Evolutionary conservation across 306 rosid species (phyloP), one percentile per base, ranked within the genome.

Genomic region (Carpinus fangiana): DNA sequence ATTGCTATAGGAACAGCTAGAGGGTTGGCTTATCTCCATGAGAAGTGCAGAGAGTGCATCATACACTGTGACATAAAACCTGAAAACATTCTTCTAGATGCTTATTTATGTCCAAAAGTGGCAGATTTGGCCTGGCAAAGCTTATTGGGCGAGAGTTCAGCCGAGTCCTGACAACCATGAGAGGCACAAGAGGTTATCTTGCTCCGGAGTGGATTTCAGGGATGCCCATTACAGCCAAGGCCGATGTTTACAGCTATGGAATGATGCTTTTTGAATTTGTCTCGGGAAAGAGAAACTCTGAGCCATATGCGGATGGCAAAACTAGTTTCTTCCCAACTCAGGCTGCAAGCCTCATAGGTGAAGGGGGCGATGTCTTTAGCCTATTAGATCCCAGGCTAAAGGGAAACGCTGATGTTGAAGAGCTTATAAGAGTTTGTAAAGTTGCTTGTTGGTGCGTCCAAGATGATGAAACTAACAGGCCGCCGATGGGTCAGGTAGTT

Each of bases 141-240:
- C 89, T 92, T 12, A 88, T 94, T 38, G 97, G 98, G 36, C 76
- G 97, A 21, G 97, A 94, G 55, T 92, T 92, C 82, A 92, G 97
- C 78, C 79, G 96, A 53, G 98, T 94, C 69, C 89, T 92, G 46
- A 92, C 98, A 20, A 89, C 96, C 23, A 90, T 92, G 88, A 89
- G 98, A 92, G 97, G 98, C n/a, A 94, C 97, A 34, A 86, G 94
- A 79, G 97, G 98, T 1, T 94, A 94, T 59, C 90, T 90, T 18
- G 98, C 98, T 0, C 98, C 96, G 0, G 97, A 94, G 73, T 94
- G 98, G 98, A 90, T 90, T 65, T 87, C 93, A 2, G 98, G 97
- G 12, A 88, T 89, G 79, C 88, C 98, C 2, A 85, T 94, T 38
- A 92, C 98, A 8, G 87, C 93, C 2, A 94, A 92, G 82, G 96